Evolutionary conservation across 129 eudicot genomes (phyloP), one percentile per base, ranked within the genome.

Genomic region (Centella asiatica): DNA sequence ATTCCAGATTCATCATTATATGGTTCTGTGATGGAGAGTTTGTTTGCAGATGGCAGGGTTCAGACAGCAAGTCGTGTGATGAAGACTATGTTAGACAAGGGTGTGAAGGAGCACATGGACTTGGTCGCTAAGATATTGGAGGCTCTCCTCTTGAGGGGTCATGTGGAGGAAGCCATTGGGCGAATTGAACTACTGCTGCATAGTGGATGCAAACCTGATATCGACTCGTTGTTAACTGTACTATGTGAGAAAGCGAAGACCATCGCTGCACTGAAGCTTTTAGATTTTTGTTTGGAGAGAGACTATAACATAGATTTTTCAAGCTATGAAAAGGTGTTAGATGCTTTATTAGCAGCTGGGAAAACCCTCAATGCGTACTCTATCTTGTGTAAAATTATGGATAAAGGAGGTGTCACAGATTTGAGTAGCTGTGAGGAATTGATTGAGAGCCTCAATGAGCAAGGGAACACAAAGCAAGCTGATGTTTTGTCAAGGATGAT

Each of bases 61-160:
- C 98, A 92, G 74, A 92, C 98, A 5, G 96, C 95, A 2, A 92
- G 98, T 51, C 82, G 98, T 29, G 95, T 92, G 32, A 87, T 87
- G 98, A 87, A 84, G 59, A 68, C 68, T 32, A 90, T 92, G 98
- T 23, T 92, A 18, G 98, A 87, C 69, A 92, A 81, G 77, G 88
- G 95, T 13, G 77, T 92, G 33, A 84, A 78, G 17, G 96, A 87
- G 45, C 89, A 87, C 72, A 78, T 71, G 79, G 95, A 84, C 47
- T 64, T 92, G 67, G 82, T 80, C 78, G 75, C 73, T 15, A 92
- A 77, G 71, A 87, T 92, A 19, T 74, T 87, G 88, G 98, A 92
- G 68, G 95, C 98, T 22, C 83, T 84, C 18, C 57, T 84, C 33
- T 48, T 82, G 78, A 80, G 96, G 77, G 98, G 98, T 33, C 98